Evolutionary conservation across 176 grass and related monocot species (phyloP).

Genomic region (Hordeum marinum): DNA sequence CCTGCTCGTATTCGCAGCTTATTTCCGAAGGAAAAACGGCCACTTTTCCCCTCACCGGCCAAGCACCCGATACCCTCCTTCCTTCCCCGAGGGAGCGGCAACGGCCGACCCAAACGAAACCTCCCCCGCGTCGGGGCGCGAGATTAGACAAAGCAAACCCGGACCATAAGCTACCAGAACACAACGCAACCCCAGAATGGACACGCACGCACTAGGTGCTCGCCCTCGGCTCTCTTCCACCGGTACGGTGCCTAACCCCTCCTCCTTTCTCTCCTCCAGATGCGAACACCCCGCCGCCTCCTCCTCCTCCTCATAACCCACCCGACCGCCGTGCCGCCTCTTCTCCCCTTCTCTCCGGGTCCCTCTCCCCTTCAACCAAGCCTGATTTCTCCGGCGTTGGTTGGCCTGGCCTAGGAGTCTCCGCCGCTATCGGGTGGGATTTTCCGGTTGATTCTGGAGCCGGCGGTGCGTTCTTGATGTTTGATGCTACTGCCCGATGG

Average conservation of each 20-base stretch:
- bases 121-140: not conserved
- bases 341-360: not conserved
- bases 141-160: slow-evolving; percentile 1
- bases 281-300: slow-evolving; percentile 20
- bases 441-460: not conserved
- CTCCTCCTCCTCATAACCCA: not conserved
- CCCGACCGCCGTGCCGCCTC: not conserved
- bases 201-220: not conserved
- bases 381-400: not conserved
- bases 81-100: not conserved
- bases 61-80: too few species aligned
- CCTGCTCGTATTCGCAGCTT: too few species aligned
- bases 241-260: not conserved
- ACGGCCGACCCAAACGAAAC: not conserved
- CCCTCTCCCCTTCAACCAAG: not conserved
- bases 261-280: slow-evolving; percentile 21
- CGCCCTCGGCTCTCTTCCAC: not conserved
- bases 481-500: slow-evolving; percentile 19
- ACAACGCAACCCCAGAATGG: not conserved
- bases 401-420: not conserved
- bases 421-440: not conserved
- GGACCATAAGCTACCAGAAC: not conserved
- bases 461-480: not conserved
- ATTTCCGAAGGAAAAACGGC: too few species aligned
- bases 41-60: too few species aligned